phyloP scores from a whole-genome alignment of 331 rosid genomes.

The Acacia pycnantha region DNA sequence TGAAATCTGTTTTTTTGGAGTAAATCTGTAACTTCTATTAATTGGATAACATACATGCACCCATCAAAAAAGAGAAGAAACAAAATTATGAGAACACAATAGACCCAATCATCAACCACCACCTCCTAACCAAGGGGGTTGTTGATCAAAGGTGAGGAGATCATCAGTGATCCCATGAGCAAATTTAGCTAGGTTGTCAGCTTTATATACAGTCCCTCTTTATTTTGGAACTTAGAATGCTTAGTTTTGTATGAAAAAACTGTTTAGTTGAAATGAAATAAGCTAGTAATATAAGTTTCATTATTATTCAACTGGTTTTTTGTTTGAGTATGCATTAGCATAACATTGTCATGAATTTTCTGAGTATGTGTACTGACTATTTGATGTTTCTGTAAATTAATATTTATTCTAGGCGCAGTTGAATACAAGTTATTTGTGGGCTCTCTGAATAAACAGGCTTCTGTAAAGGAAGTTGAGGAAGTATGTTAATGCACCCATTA shows the following conservation, averaged over 20 bases:
- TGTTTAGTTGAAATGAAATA: not conserved
- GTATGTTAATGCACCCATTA: slow-evolving; percentile 48
- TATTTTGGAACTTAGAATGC: slow-evolving; percentile 7
- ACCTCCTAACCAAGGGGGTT: not conserved
- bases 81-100: not conserved
- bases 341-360: not conserved
- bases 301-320: not conserved
- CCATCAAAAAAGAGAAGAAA: not conserved
- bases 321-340: too few relatives aligned
- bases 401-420: slow-evolving; percentile 69
- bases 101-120: not conserved
- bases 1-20: not conserved
- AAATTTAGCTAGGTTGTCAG: not conserved
- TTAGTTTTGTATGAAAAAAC: too few relatives aligned
- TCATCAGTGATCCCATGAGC: not conserved
- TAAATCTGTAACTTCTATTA: not conserved
- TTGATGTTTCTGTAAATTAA: slow-evolving; percentile 37
- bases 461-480: slow-evolving; percentile 89
- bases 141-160: not conserved
- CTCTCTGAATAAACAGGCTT: slow-evolving; percentile 84
- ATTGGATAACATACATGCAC: not conserved
- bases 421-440: slow-evolving; percentile 98
- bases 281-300: not conserved
- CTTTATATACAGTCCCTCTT: not conserved
- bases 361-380: slow-evolving; percentile 23